Percentiles rank a stretch among this genome's conserved stretches.
phyloP scores from a whole-genome alignment of 306 rosid species.

The Fagus crenata region DNA sequence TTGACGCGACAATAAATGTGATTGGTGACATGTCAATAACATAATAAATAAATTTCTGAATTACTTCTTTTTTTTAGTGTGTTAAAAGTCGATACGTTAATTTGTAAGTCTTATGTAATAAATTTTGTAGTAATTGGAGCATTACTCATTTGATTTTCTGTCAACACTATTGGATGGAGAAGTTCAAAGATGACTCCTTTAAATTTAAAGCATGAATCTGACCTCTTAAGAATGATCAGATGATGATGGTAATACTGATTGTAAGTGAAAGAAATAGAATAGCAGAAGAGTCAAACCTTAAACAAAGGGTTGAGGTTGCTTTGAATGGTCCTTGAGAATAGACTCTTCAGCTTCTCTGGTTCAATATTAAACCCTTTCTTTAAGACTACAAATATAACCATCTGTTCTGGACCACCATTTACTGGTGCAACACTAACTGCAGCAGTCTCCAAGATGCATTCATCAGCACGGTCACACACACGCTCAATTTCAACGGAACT shows the following conservation, averaged over 20 bases:
- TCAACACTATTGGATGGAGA: background rate
- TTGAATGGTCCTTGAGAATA: slow-evolving; percentile 69
- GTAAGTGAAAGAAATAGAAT: slow-evolving; percentile 7
- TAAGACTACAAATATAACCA: slow-evolving; percentile 60
- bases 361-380: slow-evolving; percentile 48
- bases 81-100: too few relatives aligned
- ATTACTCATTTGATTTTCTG: background rate
- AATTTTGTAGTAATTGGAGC: too few relatives aligned
- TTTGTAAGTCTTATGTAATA: too few relatives aligned
- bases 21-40: too few relatives aligned
- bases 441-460: slow-evolving; percentile 67
- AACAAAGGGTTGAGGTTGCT: slow-evolving; percentile 77
- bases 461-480: slow-evolving; percentile 65
- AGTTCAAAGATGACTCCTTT: background rate
- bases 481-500: slow-evolving; percentile 80
- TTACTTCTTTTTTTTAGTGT: too few relatives aligned
- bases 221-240: background rate
- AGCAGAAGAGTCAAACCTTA: slow-evolving; percentile 47
- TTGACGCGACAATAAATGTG: too few relatives aligned
- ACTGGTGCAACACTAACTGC: slow-evolving; percentile 58
- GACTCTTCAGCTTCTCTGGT: slow-evolving; percentile 47
- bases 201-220: background rate
- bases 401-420: slow-evolving; percentile 71
- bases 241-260: slow-evolving; percentile 8
- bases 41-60: too few relatives aligned